A percentile compares a stretch with the other conserved stretches of the same genome.
Conservation (phyloP, 495 filamentous ascomycete genomes). For the Lindgomyces ingoldianus region DNA sequence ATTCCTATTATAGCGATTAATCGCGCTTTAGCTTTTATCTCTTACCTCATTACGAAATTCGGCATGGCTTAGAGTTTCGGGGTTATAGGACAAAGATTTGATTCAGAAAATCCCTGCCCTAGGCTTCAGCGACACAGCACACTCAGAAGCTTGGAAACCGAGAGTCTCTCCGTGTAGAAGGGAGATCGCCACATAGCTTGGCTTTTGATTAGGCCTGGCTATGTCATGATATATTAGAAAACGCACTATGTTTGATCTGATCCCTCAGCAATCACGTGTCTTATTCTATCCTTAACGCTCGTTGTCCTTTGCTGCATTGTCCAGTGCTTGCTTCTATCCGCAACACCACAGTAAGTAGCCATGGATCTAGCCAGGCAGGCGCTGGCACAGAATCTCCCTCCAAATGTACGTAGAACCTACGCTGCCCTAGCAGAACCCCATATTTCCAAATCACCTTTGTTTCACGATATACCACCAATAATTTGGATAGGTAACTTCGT, state of each 20-base stretch:
- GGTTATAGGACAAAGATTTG: conserved; percentile 12
- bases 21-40: conserved; percentile 10
- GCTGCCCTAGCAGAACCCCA: conserved; percentile 7
- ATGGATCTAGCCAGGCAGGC: conserved; percentile 15
- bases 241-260: neutral
- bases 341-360: neutral
- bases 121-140: conserved; percentile 2
- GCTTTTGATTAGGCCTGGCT: neutral
- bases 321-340: neutral
- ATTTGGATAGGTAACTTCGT: conserved; percentile 5
- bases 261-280: neutral
- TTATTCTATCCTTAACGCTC: conserved; percentile 2
- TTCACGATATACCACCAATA: conserved; percentile 15
- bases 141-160: conserved; percentile 1
- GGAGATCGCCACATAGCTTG: neutral
- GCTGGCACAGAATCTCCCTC: conserved; percentile 15
- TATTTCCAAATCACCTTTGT: neutral
- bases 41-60: conserved; percentile 6
- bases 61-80: conserved; percentile 6
- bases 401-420: conserved; percentile 6
- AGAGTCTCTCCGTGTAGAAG: conserved; percentile 7
- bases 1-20: neutral
- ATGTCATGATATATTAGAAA: too few species aligned
- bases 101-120: conserved; percentile 4
- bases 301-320: neutral